A percentile compares a stretch with the other conserved stretches of the same genome.
Evolutionary conservation across 352 stramenopile species (phyloP).

Genomic region (Phytophthora gonapodyides): DNA sequence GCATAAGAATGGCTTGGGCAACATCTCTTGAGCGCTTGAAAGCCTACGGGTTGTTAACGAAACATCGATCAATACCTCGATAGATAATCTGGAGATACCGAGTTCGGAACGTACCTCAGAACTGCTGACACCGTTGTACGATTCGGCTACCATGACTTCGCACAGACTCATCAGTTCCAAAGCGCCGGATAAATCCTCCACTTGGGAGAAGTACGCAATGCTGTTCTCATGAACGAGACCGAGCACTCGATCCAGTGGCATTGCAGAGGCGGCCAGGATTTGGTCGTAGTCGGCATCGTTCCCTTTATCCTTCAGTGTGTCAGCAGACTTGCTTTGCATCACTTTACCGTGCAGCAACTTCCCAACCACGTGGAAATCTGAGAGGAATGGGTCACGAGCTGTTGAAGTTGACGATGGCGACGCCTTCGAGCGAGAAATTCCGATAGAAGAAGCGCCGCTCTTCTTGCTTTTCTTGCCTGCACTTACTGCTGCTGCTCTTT

Average conservation of each 20-base stretch:
- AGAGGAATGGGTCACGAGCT: conserved; percentile 74
- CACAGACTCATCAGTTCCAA: conserved; percentile 74
- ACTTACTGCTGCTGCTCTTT: background rate
- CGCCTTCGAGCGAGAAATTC: conserved; percentile 1
- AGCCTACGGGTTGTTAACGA: conserved; percentile 35
- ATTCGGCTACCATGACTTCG: conserved; percentile 57
- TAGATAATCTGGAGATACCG: background rate
- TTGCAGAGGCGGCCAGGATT: conserved; percentile 58
- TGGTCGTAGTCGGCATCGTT: conserved; percentile 43
- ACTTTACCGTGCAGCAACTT: conserved; percentile 80
- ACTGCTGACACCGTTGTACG: conserved; percentile 51
- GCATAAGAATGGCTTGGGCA: conserved; percentile 58
- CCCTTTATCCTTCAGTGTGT: conserved; percentile 7
- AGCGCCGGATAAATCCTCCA: conserved; percentile 70
- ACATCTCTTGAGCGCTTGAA: conserved; percentile 63
- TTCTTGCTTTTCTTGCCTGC: conserved; percentile 25
- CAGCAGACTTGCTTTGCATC: conserved; percentile 30
- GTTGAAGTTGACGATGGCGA: conserved; percentile 10
- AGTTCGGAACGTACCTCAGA: conserved; percentile 47
- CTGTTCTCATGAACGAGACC: conserved; percentile 80
- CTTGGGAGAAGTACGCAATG: conserved; percentile 68
- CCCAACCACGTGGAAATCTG: conserved; percentile 80
- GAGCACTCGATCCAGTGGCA: conserved; percentile 62
- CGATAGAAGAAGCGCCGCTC: background rate
- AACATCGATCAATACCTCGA: background rate